Conservation (phyloP, 192 early-diverging fungal species). For the Mortierella claussenii region DNA sequence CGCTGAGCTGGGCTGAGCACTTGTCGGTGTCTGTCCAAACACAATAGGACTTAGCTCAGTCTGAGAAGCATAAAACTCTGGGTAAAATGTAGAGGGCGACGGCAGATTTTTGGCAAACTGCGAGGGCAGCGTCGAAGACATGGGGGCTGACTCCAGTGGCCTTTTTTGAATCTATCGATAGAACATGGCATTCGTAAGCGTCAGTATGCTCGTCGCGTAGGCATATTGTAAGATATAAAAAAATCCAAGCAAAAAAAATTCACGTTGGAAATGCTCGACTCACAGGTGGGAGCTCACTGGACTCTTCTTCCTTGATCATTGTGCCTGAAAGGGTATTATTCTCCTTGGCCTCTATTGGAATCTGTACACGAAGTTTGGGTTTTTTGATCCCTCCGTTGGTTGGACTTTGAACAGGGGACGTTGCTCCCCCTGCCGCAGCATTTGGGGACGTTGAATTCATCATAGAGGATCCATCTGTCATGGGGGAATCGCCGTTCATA, state of each 20-base stretch:
- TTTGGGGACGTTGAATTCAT: slow-evolving; percentile 23
- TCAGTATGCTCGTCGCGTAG: too few relatives aligned
- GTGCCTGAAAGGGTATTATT: slow-evolving; percentile 37
- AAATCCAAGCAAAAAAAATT: too few relatives aligned
- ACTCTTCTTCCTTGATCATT: slow-evolving; percentile 48
- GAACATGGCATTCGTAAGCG: too few relatives aligned
- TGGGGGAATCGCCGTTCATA: slow-evolving; percentile 49
- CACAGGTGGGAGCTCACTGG: slow-evolving; percentile 47
- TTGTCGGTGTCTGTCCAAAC: slow-evolving; percentile 78
- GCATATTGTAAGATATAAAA: too few relatives aligned
- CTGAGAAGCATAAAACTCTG: slow-evolving; percentile 77
- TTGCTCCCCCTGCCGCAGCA: slow-evolving; percentile 8
- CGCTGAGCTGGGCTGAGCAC: slow-evolving; percentile 61
- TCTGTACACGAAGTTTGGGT: slow-evolving; percentile 41
- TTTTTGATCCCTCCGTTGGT: slow-evolving; percentile 43
- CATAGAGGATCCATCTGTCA: slow-evolving; percentile 51
- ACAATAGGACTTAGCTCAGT: slow-evolving; percentile 80
- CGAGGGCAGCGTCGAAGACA: slow-evolving; percentile 72
- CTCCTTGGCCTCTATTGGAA: slow-evolving; percentile 41
- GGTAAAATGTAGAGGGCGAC: slow-evolving; percentile 80
- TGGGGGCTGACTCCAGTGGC: slow-evolving; percentile 44
- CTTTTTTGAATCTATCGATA: slow-evolving; percentile 51
- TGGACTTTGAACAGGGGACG: slow-evolving; percentile 44
- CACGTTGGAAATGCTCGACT: not conserved
- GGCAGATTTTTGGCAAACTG: slow-evolving; percentile 77